Percentiles rank a stretch among this genome's conserved stretches.
Conservation (phyloP, 805 yeast genomes). For the Lipomyces orientalis region DNA sequence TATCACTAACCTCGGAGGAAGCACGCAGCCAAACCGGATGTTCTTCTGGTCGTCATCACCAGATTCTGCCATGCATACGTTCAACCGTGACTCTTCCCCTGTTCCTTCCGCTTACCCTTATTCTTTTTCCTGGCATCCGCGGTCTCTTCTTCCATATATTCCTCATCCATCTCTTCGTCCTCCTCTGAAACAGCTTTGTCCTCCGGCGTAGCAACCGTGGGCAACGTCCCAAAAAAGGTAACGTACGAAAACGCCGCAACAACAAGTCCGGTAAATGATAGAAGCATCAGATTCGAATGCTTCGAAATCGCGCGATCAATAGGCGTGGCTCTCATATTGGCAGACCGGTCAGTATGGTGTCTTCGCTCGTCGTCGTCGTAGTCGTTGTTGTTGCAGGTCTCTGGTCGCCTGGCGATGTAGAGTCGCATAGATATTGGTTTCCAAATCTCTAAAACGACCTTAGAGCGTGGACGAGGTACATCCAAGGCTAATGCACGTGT, state of each 20-base stretch:
- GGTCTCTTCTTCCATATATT: not conserved
- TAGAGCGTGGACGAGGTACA: not conserved
- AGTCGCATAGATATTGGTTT: not conserved
- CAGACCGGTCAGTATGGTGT: not conserved
- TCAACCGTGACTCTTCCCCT: not conserved
- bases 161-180: constrained; percentile 1
- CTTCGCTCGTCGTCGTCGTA: not conserved
- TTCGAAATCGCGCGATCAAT: constrained; percentile 37
- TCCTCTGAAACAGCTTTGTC: not conserved
- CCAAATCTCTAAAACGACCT: not conserved
- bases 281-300: constrained; percentile 34
- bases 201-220: not conserved
- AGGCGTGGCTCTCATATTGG: constrained; percentile 29
- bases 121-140: not conserved
- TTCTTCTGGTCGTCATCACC: not conserved
- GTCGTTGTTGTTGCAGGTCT: not conserved
- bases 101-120: not conserved
- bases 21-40: not conserved
- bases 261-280: constrained; percentile 41
- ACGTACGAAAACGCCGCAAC: constrained; percentile 39
- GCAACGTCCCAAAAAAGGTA: constrained; percentile 15
- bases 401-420: not conserved
- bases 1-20: too few relatives aligned
- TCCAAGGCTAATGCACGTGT: not conserved
- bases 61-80: not conserved